Evolutionary conservation across 2,329 filamentous ascomycete species (phyloP).

Genomic region (Colletotrichum simmondsii): DNA sequence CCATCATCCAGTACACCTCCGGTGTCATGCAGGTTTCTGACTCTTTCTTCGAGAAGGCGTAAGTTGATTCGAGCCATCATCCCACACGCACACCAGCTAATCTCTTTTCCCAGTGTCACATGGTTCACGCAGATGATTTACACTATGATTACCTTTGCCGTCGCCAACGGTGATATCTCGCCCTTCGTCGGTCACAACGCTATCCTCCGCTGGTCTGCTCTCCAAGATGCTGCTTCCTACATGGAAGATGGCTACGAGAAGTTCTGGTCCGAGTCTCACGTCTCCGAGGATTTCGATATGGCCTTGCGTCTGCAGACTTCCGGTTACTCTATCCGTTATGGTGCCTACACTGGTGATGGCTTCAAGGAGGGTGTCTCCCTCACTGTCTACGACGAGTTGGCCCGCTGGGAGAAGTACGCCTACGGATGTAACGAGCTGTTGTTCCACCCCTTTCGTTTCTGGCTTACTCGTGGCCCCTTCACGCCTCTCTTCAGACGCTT

Average conservation of each 20-base stretch:
- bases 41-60: conserved; percentile 77
- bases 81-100: conserved; percentile 40
- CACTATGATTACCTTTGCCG: conserved; percentile 76
- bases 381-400: conserved; percentile 78
- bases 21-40: conserved; percentile 82
- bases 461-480: conserved; percentile 71
- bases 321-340: conserved; percentile 76
- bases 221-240: conserved; percentile 48
- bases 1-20: conserved; percentile 77
- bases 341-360: conserved; percentile 73
- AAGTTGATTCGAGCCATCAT: background rate
- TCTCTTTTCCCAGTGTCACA: conserved; percentile 60
- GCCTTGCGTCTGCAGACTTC: conserved; percentile 75
- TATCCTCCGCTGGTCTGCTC: conserved; percentile 71
- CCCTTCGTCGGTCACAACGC: conserved; percentile 85
- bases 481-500: conserved; percentile 73
- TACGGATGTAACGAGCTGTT: conserved; percentile 79
- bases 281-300: conserved; percentile 84
- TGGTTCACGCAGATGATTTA: conserved; percentile 86
- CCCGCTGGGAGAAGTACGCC: conserved; percentile 79
- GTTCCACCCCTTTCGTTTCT: conserved; percentile 73
- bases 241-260: conserved; percentile 68
- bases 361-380: conserved; percentile 81
- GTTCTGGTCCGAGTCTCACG: conserved; percentile 81
- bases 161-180: conserved; percentile 77